Base-by-base conservation (phyloP, 2,329 filamentous ascomycete genomes). In the Emergomyces orientalis region DNA sequence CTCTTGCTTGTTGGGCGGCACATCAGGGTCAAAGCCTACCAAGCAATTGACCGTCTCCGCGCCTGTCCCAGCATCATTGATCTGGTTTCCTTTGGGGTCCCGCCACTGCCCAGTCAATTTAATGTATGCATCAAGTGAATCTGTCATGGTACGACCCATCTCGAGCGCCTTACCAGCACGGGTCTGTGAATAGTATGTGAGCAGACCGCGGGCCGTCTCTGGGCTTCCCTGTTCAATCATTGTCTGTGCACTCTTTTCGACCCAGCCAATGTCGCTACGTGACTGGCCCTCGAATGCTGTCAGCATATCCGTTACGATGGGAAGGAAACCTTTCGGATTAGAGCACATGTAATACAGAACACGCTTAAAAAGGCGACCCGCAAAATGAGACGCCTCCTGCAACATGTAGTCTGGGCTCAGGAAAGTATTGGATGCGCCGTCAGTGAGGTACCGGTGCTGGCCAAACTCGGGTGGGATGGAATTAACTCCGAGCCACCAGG, bases 31-130 rank as follows among this genome's bases (percentile, higher is more conserved):
- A 43, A 69, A 64, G 0, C 72, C 73, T n/a, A 74, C 66, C 8
- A 74, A 64, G 54, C 73, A 74, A 56, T 73, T 74, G n/a, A 74
- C 71, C 7, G 72, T 73, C 66, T 73, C 72, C 8, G 67, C 68
- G 1, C 71, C 72, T 34, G 72, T 67, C 6, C 71, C 71, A 8
- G 68, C 65, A 60, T 73, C 71, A 30, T 74, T 74, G 43, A 75
- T 75, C 54, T 68, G 57, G 39, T 73, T 73, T 11, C 70, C 71
- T 32, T 64, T 64, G 13, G 69, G 71, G 11, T 54, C 52, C 49
- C 63, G 65, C 70, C 69, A 72, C n/a, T 52, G 19, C 17, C 17
- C 39, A 1, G 39, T 43, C 39, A 43, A n/a, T 19, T 43, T 43
- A 43, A 43, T 43, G 19, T 43, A 43, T 17, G 11, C 39, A 43